Percentiles rank a stretch among this genome's conserved stretches.
Evolutionary conservation across 2,329 filamentous ascomycete genomes (phyloP).

Genomic region (Dactylonectria estremocensis): DNA sequence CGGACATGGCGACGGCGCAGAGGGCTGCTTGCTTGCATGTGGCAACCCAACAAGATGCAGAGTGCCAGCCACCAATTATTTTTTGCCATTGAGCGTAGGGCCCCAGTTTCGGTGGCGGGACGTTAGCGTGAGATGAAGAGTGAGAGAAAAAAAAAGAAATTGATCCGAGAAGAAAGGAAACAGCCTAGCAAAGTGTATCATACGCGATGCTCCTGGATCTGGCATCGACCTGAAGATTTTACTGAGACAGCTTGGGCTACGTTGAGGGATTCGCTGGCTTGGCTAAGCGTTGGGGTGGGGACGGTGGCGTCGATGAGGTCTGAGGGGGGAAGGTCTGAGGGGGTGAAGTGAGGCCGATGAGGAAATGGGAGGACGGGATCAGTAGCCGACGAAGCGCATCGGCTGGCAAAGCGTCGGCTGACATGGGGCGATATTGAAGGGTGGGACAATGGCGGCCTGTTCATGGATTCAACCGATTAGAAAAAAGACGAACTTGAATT

Average conservation of each 20-base stretch:
- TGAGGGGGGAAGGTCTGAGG: constrained; percentile 3
- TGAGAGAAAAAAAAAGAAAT: background rate
- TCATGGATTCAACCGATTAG: background rate
- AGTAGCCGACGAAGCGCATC: background rate
- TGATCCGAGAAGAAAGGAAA: constrained; percentile 7
- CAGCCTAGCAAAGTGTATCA: background rate
- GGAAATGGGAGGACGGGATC: constrained; percentile 5
- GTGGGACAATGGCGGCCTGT: background rate
- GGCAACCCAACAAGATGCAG: constrained; percentile 14
- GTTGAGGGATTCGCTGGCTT: constrained; percentile 11
- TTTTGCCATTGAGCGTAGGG: background rate
- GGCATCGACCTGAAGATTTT: constrained; percentile 7
- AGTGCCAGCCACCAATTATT: background rate
- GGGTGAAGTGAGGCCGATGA: background rate
- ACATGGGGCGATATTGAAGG: constrained; percentile 20
- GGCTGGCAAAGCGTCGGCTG: constrained; percentile 3
- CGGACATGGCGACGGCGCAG: background rate
- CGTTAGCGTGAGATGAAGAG: constrained; percentile 1
- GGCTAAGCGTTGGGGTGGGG: constrained; percentile 1
- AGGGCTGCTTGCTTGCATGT: constrained; percentile 56
- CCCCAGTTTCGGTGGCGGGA: background rate
- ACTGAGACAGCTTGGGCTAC: constrained; percentile 14
- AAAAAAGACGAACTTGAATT: background rate
- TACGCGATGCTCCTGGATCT: background rate
- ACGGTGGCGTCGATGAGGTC: constrained; percentile 19